phyloP scores from a whole-genome alignment of 129 eudicot genomes.

The Saposhnikovia divaricata region DNA sequence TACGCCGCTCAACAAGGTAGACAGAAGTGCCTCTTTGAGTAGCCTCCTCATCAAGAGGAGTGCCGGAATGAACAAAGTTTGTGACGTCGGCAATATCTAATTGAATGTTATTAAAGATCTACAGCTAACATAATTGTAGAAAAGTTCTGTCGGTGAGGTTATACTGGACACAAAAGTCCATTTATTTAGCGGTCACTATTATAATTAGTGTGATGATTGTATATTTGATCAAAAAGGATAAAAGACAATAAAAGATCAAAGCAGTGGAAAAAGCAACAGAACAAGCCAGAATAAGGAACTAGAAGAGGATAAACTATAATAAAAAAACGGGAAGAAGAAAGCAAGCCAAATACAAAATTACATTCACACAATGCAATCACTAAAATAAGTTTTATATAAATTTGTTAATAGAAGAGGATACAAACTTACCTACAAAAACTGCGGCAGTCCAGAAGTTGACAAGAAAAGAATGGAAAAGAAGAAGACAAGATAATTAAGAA shows the following conservation, averaged over 20 bases:
- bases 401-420: too few relatives aligned
- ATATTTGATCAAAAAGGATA: too few relatives aligned
- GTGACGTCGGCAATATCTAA: constrained; percentile 98
- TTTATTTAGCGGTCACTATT: neutral
- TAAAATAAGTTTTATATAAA: too few relatives aligned
- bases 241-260: too few relatives aligned
- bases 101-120: constrained; percentile 35
- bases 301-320: too few relatives aligned
- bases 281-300: too few relatives aligned
- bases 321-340: too few relatives aligned
- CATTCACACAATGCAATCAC: neutral
- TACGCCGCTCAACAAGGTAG: constrained; percentile 94
- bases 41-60: constrained; percentile 90
- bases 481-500: neutral
- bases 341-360: too few relatives aligned
- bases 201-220: neutral
- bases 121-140: constrained; percentile 7
- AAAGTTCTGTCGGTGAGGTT: neutral
- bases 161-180: neutral
- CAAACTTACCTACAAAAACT: neutral
- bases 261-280: too few relatives aligned
- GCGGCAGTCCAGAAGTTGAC: neutral
- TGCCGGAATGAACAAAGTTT: constrained; percentile 90
- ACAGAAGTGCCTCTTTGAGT: constrained; percentile 97
- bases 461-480: neutral